phyloP scores from a whole-genome alignment of 371 early-diverging fungal genomes.

The Lichtheimia corymbifera region DNA sequence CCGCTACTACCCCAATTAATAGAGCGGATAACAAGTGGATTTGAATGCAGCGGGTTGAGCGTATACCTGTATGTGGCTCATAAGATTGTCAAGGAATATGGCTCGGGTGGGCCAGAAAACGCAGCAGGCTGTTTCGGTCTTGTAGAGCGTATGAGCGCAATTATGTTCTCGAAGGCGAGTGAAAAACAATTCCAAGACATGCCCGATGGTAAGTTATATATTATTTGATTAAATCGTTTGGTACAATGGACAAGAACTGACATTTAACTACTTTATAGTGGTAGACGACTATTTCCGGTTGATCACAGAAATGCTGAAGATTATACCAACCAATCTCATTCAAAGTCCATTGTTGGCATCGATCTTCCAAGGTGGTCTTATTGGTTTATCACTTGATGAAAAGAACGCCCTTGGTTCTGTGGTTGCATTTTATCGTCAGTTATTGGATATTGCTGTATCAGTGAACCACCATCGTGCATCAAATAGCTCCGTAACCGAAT shows the following conservation, averaged over 20 bases:
- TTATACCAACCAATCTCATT: conserved; percentile 60
- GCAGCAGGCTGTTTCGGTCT: conserved; percentile 34
- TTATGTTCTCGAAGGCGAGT: conserved; percentile 60
- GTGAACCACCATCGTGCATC: conserved; percentile 19
- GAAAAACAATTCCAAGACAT: conserved; percentile 56
- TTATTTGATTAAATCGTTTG: background rate
- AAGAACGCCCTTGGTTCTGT: conserved; percentile 64
- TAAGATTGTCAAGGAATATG: conserved; percentile 44
- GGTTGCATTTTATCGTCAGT: conserved; percentile 48
- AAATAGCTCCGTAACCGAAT: conserved; percentile 12
- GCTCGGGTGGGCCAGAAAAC: conserved; percentile 39
- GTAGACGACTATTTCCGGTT: conserved; percentile 73
- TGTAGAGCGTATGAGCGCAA: conserved; percentile 58
- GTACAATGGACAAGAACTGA: background rate
- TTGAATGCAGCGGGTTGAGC: conserved; percentile 63
- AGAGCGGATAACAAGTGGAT: conserved; percentile 58
- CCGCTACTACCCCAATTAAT: conserved; percentile 57
- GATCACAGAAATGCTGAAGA: conserved; percentile 52
- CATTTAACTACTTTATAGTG: conserved; percentile 29
- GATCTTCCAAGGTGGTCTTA: conserved; percentile 67
- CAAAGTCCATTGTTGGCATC: conserved; percentile 59
- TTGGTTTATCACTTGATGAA: conserved; percentile 64
- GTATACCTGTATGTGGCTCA: conserved; percentile 77
- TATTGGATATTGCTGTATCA: conserved; percentile 35
- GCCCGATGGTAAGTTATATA: conserved; percentile 65